These are phyloP conservation scores for Ustilago tritici DNA, from an alignment of 1,284 basidiomycete species.

Conservation along the genomic window DNA sequence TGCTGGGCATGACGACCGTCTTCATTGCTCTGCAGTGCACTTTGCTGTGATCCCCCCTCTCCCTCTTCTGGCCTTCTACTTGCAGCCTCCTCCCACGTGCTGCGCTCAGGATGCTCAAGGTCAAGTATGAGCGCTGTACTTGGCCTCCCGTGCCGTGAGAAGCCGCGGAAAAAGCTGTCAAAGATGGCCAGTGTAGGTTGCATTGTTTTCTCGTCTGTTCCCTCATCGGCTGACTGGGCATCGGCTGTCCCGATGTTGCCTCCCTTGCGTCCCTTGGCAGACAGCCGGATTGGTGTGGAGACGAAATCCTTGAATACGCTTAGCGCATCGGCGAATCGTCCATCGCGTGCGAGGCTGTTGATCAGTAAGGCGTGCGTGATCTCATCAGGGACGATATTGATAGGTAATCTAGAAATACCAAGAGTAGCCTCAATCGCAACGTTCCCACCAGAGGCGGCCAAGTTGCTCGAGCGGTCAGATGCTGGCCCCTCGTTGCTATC, in stretches of 20 bases:
- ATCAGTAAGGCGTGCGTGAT: conserved; percentile 42
- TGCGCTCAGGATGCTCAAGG: conserved; percentile 13
- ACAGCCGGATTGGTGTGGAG: conserved; percentile 24
- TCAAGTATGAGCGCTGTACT: conserved; percentile 13
- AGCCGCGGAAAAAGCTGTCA: conserved; percentile 45
- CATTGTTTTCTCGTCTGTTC: conserved; percentile 18
- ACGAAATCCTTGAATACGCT: conserved; percentile 44
- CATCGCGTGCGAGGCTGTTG: conserved; percentile 28
- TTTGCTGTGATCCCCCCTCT: background rate
- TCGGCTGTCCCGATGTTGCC: background rate
- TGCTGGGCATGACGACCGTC: conserved; percentile 9
- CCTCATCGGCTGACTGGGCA: background rate
- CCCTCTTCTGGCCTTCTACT: background rate
- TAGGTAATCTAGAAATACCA: conserved; percentile 17
- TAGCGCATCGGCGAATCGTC: conserved; percentile 43
- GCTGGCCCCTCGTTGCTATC: conserved; percentile 5
- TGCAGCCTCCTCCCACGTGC: conserved; percentile 27
- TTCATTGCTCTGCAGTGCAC: background rate
- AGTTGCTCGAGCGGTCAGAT: background rate
- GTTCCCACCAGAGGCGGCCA: background rate
- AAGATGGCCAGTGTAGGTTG: conserved; percentile 36
- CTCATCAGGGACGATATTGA: conserved; percentile 25
- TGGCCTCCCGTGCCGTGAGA: conserved; percentile 25
- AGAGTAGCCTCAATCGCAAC: conserved; percentile 14
- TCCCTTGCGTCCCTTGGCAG: background rate